phyloP scores from a whole-genome alignment of 106 monocot genomes.

The Iris macrosiphon region DNA sequence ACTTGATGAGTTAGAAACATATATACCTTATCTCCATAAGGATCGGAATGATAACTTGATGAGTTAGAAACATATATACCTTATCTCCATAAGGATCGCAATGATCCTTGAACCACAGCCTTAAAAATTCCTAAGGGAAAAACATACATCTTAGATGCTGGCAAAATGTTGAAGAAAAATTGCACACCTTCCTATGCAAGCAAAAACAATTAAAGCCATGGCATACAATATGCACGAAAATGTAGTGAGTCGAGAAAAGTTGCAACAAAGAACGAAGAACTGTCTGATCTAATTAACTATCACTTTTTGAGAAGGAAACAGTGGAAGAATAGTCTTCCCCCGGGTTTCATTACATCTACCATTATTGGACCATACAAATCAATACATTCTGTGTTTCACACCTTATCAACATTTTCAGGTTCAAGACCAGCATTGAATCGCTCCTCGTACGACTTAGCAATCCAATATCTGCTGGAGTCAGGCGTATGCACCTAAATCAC shows the following conservation, averaged over 20 bases:
- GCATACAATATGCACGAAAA: too few species aligned
- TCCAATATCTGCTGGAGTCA: slow-evolving; percentile 98
- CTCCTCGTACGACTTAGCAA: slow-evolving; percentile 80
- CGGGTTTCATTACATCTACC: too few species aligned
- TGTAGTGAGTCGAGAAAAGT: too few species aligned
- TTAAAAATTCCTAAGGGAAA: slow-evolving; percentile 68
- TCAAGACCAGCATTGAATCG: slow-evolving; percentile 59
- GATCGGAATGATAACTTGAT: slow-evolving; percentile 92
- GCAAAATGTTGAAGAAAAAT: neutral
- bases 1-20: neutral
- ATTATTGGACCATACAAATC: neutral
- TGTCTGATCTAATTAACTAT: too few species aligned
- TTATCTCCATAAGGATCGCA: slow-evolving; percentile 97
- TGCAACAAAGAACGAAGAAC: too few species aligned
- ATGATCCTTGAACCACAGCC: slow-evolving; percentile 90
- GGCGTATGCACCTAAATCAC: slow-evolving; percentile 83
- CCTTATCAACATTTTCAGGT: slow-evolving; percentile 99
- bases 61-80: slow-evolving; percentile 32
- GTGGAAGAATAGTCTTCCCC: too few species aligned
- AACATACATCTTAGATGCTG: neutral
- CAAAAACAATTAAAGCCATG: too few species aligned
- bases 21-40: slow-evolving; percentile 86
- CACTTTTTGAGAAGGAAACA: too few species aligned
- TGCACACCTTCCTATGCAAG: neutral
- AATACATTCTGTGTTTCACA: slow-evolving; percentile 8